Percentiles rank a stretch among this genome's conserved stretches.
Conservation (phyloP, 495 filamentous ascomycete species). For the Daldinia grandis region DNA sequence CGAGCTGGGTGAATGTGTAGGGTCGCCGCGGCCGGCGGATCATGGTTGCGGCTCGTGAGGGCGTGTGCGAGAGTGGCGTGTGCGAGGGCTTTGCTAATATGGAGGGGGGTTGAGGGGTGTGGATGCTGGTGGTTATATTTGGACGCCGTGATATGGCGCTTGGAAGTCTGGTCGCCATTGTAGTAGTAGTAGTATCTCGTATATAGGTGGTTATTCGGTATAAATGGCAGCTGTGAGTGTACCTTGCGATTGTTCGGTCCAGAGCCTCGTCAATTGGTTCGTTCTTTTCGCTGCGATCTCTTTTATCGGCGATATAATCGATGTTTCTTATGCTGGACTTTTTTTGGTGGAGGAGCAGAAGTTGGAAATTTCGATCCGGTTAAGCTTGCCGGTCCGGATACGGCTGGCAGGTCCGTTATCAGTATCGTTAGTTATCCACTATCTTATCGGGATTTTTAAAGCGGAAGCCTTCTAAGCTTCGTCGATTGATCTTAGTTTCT, state of each 20-base stretch:
- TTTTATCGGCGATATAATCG: not conserved
- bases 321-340: constrained; percentile 12
- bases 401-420: constrained; percentile 10
- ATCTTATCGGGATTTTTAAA: constrained; percentile 16
- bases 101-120: constrained; percentile 20
- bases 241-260: not conserved
- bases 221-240: not conserved
- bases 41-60: constrained; percentile 82
- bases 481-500: not conserved
- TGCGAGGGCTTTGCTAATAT: constrained; percentile 51
- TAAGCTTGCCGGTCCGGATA: constrained; percentile 17
- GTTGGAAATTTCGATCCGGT: constrained; percentile 24
- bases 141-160: constrained; percentile 41
- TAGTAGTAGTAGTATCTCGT: not conserved
- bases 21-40: constrained; percentile 86
- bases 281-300: not conserved
- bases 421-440: constrained; percentile 17
- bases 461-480: not conserved
- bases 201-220: not conserved
- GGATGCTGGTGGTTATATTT: constrained; percentile 35
- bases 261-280: not conserved
- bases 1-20: constrained; percentile 95
- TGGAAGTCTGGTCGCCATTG: constrained; percentile 42
- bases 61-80: constrained; percentile 47
- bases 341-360: constrained; percentile 20